phyloP scores from a whole-genome alignment of 1,284 basidiomycete genomes.

The Ceratobasidium sp. region DNA sequence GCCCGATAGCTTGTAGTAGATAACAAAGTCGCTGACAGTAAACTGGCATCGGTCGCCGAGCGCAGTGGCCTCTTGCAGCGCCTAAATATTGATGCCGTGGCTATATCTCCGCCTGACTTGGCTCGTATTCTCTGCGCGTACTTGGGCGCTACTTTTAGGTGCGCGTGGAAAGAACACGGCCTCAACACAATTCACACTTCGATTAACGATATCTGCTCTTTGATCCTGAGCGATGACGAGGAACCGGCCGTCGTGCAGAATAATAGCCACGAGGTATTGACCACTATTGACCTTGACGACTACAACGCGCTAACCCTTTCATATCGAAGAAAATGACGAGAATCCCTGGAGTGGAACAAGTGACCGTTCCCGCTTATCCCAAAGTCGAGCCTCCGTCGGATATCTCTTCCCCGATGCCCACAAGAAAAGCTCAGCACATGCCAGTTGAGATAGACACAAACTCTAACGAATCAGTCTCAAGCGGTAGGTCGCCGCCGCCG shows the following conservation, averaged over 20 bases:
- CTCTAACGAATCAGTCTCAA: slow-evolving; percentile 25
- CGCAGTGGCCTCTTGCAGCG: slow-evolving; percentile 10
- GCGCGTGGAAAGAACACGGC: background rate
- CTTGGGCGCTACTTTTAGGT: slow-evolving; percentile 27
- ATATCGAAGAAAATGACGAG: slow-evolving; percentile 2
- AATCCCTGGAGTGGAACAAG: background rate
- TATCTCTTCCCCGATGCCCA: background rate
- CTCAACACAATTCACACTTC: slow-evolving; percentile 14
- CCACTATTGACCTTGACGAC: background rate
- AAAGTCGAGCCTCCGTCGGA: slow-evolving; percentile 9
- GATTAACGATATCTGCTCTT: slow-evolving; percentile 34
- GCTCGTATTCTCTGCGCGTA: slow-evolving; percentile 28
- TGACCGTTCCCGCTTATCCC: background rate
- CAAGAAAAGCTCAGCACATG: background rate
- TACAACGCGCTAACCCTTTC: background rate
- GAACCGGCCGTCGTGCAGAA: background rate
- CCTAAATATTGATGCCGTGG: slow-evolving; percentile 39
- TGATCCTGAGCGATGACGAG: slow-evolving; percentile 8
- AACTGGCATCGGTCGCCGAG: slow-evolving; percentile 17
- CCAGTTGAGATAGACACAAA: background rate
- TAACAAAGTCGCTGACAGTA: background rate
- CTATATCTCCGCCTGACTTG: background rate
- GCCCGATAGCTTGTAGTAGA: background rate
- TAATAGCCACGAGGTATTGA: slow-evolving; percentile 26
- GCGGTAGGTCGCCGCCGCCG: slow-evolving; percentile 41